Percentiles rank a stretch among this genome's conserved stretches.
Evolutionary conservation across 257 asterid species (phyloP).

Genomic region (Solanum etuberosum): DNA sequence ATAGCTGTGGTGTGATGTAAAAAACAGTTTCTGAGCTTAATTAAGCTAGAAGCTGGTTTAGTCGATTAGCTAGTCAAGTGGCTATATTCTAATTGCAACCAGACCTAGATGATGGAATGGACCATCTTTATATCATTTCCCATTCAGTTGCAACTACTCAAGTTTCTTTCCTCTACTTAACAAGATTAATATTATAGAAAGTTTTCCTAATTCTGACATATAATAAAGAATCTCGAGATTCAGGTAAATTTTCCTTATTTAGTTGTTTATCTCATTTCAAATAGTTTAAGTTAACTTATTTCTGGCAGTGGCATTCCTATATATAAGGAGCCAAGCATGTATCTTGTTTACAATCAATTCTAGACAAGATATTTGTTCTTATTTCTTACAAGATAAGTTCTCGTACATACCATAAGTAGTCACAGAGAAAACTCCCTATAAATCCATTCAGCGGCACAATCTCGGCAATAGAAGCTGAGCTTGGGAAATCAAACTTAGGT

Average conservation of each 20-base stretch:
- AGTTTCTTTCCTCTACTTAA: background rate
- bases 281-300: background rate
- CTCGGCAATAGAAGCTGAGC: too few species aligned
- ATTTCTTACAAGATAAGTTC: too few species aligned
- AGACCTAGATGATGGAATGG: background rate
- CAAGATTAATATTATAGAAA: background rate
- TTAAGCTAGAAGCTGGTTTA: background rate
- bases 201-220: background rate
- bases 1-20: background rate
- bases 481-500: too few species aligned
- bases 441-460: too few species aligned
- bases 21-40: background rate
- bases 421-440: too few species aligned
- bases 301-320: too few species aligned
- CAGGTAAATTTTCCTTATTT: background rate
- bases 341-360: too few species aligned
- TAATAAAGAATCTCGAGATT: background rate
- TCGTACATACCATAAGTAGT: too few species aligned
- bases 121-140: background rate
- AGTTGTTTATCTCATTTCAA: background rate
- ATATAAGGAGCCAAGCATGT: too few species aligned
- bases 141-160: background rate
- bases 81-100: background rate
- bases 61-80: background rate
- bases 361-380: too few species aligned